These are phyloP conservation scores for Colletotrichum musicola DNA, from an alignment of 2,329 filamentous ascomycete species.

Conservation along the genomic window DNA sequence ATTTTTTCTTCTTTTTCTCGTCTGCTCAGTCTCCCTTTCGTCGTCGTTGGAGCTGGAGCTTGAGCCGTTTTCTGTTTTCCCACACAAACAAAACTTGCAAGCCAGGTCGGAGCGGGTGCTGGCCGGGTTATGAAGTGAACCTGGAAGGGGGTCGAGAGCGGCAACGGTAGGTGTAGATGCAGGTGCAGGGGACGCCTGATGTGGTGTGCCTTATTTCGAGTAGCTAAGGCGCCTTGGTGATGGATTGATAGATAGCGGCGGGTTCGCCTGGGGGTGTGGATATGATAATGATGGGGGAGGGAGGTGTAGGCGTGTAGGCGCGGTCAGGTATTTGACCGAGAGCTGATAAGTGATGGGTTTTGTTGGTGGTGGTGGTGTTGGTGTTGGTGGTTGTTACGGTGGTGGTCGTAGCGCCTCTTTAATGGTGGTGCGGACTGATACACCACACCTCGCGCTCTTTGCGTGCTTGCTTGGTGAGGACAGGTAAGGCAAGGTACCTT, in stretches of 20 bases:
- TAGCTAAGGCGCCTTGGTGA: slow-evolving; percentile 37
- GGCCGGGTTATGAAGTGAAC: slow-evolving; percentile 33
- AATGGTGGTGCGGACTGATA: slow-evolving; percentile 5
- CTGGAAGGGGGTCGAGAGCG: slow-evolving; percentile 25
- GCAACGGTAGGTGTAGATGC: slow-evolving; percentile 15
- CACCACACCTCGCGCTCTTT: neutral
- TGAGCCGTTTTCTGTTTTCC: neutral
- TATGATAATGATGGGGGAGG: neutral
- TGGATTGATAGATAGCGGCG: slow-evolving; percentile 38
- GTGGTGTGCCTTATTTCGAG: slow-evolving; percentile 35
- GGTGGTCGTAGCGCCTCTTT: too few species aligned
- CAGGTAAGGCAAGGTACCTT: neutral
- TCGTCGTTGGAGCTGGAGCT: slow-evolving; percentile 5
- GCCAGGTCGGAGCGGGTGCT: slow-evolving; percentile 35
- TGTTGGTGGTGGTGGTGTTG: neutral
- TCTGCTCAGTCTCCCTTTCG: neutral
- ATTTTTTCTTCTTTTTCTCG: slow-evolving; percentile 23
- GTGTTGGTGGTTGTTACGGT: slow-evolving; percentile 8
- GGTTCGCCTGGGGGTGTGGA: slow-evolving; percentile 34
- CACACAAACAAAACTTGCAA: slow-evolving; percentile 17
- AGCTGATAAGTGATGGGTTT: slow-evolving; percentile 39
- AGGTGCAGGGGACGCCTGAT: slow-evolving; percentile 38
- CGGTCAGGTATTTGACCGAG: slow-evolving; percentile 38
- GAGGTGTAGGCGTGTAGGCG: too few species aligned
- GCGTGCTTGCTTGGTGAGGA: neutral